Percentiles rank a stretch among this genome's conserved stretches.
Evolutionary conservation across 2,329 filamentous ascomycete species (phyloP).

Genomic region (Plenodomus lindquistii): DNA sequence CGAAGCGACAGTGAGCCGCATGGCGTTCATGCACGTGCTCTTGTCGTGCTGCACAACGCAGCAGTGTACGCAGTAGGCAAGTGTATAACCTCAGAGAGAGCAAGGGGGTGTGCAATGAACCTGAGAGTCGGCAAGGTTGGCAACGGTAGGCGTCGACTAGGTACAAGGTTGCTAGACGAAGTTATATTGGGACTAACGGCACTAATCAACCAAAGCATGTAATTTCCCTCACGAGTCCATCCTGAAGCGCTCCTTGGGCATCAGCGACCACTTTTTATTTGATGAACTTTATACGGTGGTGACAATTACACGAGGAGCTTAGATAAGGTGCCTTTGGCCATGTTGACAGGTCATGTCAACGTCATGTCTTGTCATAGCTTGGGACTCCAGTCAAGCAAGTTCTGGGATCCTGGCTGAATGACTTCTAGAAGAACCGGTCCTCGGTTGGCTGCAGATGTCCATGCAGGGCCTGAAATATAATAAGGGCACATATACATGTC

Average conservation of each 20-base stretch:
- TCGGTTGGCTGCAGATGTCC: conserved; percentile 25
- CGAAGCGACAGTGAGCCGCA: conserved; percentile 27
- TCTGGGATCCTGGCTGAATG: conserved; percentile 20
- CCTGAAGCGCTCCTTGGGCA: neutral
- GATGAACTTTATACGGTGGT: conserved; percentile 2
- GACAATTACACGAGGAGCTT: neutral
- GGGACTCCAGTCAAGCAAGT: conserved; percentile 17
- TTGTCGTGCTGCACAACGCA: conserved; percentile 28
- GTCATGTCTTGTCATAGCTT: conserved; percentile 8
- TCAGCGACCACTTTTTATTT: conserved; percentile 3
- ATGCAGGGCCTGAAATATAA: conserved; percentile 35
- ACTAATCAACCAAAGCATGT: conserved; percentile 8
- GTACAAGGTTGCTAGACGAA: conserved; percentile 17
- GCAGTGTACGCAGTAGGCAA: neutral
- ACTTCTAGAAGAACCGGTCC: conserved; percentile 33
- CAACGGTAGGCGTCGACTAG: conserved; percentile 18
- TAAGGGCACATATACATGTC: conserved; percentile 31
- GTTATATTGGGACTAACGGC: conserved; percentile 26
- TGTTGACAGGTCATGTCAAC: too few relatives aligned
- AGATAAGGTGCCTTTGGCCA: neutral
- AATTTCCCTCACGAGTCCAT: conserved; percentile 7
- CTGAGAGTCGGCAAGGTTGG: conserved; percentile 16
- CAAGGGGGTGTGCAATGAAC: conserved; percentile 11
- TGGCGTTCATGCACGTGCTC: conserved; percentile 33
- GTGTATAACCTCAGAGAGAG: conserved; percentile 14